A percentile compares a stretch with the other conserved stretches of the same genome.
These are phyloP conservation scores for Umbilicus rupestris DNA, from an alignment of 164 flowering plant genomes.

Conservation along the genomic window DNA sequence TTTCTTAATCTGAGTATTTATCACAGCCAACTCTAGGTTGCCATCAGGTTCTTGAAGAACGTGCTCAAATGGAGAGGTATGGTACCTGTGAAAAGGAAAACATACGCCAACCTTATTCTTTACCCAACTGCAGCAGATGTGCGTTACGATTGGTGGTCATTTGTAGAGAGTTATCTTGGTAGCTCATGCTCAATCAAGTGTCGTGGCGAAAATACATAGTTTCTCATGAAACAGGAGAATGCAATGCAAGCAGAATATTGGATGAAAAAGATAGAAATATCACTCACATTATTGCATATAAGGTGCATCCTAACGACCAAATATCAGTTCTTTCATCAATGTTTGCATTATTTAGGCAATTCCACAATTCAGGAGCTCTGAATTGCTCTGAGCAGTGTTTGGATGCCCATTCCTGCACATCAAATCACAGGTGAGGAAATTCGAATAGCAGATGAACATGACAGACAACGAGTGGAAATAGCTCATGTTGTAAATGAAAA, in stretches of 20 bases:
- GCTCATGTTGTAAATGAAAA: no score
- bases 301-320: conserved; percentile 96
- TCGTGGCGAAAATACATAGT: no score
- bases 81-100: conserved; percentile 45
- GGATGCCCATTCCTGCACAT: conserved; percentile 91
- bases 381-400: conserved; percentile 93
- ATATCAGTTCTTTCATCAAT: conserved; percentile 95
- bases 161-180: no score
- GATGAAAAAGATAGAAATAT: background rate
- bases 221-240: no score
- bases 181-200: no score
- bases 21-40: conserved; percentile 74
- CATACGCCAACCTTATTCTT: background rate
- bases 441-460: no score
- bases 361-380: conserved; percentile 98
- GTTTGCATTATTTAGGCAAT: conserved; percentile 84
- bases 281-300: conserved; percentile 90
- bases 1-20: conserved; percentile 67
- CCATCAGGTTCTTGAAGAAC: conserved; percentile 89
- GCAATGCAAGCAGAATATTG: no score
- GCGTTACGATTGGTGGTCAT: background rate
- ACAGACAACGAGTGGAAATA: no score
- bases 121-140: background rate
- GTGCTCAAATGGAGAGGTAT: conserved; percentile 86
- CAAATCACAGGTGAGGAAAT: conserved; percentile 10